phyloP scores from a whole-genome alignment of 306 rosid genomes.

The Sesbania bispinosa region DNA sequence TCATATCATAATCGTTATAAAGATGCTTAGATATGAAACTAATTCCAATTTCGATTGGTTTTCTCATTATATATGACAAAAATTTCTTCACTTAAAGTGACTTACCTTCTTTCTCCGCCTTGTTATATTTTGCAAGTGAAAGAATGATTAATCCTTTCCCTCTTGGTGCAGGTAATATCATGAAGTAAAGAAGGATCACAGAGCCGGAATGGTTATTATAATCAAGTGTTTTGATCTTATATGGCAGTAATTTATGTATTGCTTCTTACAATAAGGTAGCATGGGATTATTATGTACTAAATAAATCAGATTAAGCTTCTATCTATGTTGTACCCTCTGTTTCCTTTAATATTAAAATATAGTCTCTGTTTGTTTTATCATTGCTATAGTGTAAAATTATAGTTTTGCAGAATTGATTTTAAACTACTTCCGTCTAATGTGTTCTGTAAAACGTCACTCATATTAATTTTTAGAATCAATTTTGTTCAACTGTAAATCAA shows the following conservation, averaged over 20 bases:
- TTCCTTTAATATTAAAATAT: not conserved
- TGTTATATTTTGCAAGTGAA: not conserved
- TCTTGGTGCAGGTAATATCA: slow-evolving; percentile 41
- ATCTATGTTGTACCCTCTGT: not conserved
- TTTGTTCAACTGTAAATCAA: no score
- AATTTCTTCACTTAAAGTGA: no score
- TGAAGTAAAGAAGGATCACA: slow-evolving; percentile 26
- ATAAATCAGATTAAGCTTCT: not conserved
- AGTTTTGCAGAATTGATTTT: no score
- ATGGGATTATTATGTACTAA: not conserved
- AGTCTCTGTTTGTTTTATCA: no score
- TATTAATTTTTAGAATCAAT: no score
- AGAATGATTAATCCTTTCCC: not conserved
- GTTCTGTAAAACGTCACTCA: no score
- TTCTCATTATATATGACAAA: no score
- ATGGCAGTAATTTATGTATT: not conserved
- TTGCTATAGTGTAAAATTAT: no score
- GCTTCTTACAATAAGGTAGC: slow-evolving; percentile 23
- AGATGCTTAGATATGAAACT: no score
- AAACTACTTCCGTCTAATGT: no score
- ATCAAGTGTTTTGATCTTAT: slow-evolving; percentile 5
- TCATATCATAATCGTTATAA: no score
- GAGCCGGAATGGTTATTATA: slow-evolving; percentile 1
- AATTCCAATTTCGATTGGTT: no score
- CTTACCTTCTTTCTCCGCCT: not conserved